These are phyloP conservation scores for Talaromyces trachyspermus DNA, from an alignment of 495 filamentous ascomycete genomes.

Conservation along the genomic window DNA sequence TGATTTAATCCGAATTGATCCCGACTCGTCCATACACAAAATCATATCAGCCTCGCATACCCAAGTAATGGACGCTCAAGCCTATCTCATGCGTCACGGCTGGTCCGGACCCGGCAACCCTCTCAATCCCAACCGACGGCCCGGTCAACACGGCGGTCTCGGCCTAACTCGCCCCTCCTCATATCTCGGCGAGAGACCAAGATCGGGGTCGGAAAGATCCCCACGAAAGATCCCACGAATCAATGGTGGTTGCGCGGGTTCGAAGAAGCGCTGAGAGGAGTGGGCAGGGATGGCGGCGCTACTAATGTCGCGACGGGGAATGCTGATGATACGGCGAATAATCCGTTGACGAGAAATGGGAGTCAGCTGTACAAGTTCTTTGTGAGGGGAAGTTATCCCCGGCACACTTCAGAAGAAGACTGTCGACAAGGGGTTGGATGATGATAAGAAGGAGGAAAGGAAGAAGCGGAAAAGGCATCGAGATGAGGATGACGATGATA, in stretches of 20 bases:
- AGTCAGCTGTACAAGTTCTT: constrained; percentile 75
- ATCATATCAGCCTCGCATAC: not conserved
- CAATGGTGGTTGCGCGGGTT: constrained; percentile 82
- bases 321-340: constrained; percentile 13
- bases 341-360: constrained; percentile 24
- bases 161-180: constrained; percentile 63
- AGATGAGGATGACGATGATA: constrained; percentile 30
- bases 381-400: constrained; percentile 57
- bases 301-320: constrained; percentile 8
- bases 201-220: constrained; percentile 61
- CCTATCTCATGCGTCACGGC: constrained; percentile 66
- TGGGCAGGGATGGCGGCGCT: constrained; percentile 40
- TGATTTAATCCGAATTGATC: not conserved
- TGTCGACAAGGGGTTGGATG: constrained; percentile 8
- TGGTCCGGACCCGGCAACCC: constrained; percentile 73
- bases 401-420: constrained; percentile 48
- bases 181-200: constrained; percentile 61
- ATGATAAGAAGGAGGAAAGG: constrained; percentile 16
- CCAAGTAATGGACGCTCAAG: constrained; percentile 57
- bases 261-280: constrained; percentile 65
- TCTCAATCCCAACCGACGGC: constrained; percentile 58
- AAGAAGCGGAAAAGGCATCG: constrained; percentile 23
- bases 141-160: constrained; percentile 48
- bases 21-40: not conserved
- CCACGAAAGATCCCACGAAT: constrained; percentile 53